Percentiles rank a stretch among this genome's conserved stretches.
phyloP scores from a whole-genome alignment of 177 flowering plant species.

The Vitis hybrid region DNA sequence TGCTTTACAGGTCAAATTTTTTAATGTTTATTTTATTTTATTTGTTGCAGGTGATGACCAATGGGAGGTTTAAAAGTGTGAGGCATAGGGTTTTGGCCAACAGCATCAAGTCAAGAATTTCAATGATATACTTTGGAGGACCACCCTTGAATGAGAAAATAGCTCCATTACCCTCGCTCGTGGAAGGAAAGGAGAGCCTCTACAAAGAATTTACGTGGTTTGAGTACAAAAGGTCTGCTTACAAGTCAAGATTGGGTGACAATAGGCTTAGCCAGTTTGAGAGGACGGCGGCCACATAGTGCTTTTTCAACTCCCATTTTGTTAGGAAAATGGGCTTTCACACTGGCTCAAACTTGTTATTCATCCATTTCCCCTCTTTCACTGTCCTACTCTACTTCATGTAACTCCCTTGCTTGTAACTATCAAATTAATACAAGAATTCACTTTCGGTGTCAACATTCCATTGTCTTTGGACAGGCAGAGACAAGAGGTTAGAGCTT shows the following conservation, averaged over 20 bases:
- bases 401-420: no score
- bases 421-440: no score
- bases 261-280: slow-evolving; percentile 48
- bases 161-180: slow-evolving; percentile 33
- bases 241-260: slow-evolving; percentile 44
- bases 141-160: slow-evolving; percentile 43
- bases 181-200: slow-evolving; percentile 45
- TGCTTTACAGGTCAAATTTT: not conserved
- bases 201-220: slow-evolving; percentile 61
- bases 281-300: slow-evolving; percentile 24
- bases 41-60: slow-evolving; percentile 15
- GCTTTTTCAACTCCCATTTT: no score
- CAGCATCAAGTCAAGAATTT: slow-evolving; percentile 15
- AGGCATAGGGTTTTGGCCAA: slow-evolving; percentile 16
- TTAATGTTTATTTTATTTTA: not conserved
- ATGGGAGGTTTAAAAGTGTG: slow-evolving; percentile 19
- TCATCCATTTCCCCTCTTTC: no score
- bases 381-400: no score
- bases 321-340: no score
- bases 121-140: slow-evolving; percentile 65
- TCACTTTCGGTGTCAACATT: no score
- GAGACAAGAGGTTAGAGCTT: no score
- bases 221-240: slow-evolving; percentile 52
- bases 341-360: no score
- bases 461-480: no score